phyloP scores from a whole-genome alignment of 108 stramenopile species.

The Skeletonema grethae region DNA sequence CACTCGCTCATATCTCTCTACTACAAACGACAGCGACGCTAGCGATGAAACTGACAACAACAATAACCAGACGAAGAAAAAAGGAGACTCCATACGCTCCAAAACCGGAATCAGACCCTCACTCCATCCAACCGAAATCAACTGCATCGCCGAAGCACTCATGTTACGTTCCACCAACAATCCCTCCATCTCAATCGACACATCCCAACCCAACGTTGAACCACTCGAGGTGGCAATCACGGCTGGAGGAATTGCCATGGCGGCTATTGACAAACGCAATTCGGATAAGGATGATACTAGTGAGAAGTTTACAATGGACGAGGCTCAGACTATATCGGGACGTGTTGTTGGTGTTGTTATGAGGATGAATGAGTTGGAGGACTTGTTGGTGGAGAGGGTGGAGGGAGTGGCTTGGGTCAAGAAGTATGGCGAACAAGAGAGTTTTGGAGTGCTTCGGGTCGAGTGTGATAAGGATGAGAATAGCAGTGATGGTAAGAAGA shows the following conservation, averaged over 20 bases:
- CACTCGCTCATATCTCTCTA: too few species aligned
- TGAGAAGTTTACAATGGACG: slow-evolving; percentile 43
- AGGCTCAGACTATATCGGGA: slow-evolving; percentile 75
- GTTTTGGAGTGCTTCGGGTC: slow-evolving; percentile 63
- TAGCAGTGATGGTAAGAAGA: not conserved
- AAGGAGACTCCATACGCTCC: slow-evolving; percentile 70
- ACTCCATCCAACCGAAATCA: slow-evolving; percentile 84
- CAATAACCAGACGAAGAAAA: slow-evolving; percentile 13
- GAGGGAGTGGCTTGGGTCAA: slow-evolving; percentile 48
- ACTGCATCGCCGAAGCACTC: slow-evolving; percentile 77
- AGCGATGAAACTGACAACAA: not conserved
- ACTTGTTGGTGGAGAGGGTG: slow-evolving; percentile 34
- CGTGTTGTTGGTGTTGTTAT: slow-evolving; percentile 83
- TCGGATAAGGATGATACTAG: slow-evolving; percentile 52
- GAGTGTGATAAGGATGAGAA: too few species aligned
- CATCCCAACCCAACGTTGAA: not conserved
- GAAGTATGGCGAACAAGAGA: slow-evolving; percentile 67
- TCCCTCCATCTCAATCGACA: slow-evolving; percentile 28
- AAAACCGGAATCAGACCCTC: slow-evolving; percentile 81
- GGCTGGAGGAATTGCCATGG: slow-evolving; percentile 64
- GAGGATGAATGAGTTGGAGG: slow-evolving; percentile 74
- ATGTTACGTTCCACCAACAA: slow-evolving; percentile 41
- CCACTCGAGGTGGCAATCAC: slow-evolving; percentile 70
- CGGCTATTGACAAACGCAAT: slow-evolving; percentile 63
- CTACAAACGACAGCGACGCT: too few species aligned